Percentiles rank a stretch among this genome's conserved stretches.
phyloP scores from a whole-genome alignment of 768 basidiomycete genomes.

The Coprinellus micaceus region DNA sequence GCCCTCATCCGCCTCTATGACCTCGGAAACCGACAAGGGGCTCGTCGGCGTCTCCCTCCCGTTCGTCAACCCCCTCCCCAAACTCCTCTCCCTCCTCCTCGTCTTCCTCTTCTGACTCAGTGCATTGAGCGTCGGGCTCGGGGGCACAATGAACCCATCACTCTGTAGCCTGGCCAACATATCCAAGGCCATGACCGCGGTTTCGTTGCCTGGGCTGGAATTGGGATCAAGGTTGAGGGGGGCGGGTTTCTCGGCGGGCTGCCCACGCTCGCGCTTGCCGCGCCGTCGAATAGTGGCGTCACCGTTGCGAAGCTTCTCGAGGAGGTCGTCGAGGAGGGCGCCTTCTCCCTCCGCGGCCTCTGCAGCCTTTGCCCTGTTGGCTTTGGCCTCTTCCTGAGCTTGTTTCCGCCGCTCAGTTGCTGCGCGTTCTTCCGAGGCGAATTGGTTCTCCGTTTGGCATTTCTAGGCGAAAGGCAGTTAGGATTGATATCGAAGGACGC shows the following conservation, averaged over 20 bases:
- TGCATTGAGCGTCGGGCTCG: conserved; percentile 47
- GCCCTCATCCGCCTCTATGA: conserved; percentile 25
- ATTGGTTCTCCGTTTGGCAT: conserved; percentile 80
- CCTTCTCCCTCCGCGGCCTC: conserved; percentile 52
- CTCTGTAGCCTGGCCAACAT: conserved; percentile 75
- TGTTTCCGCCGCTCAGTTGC: conserved; percentile 68
- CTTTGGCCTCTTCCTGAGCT: conserved; percentile 59
- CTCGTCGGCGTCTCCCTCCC: conserved; percentile 29
- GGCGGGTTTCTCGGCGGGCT: conserved; percentile 30
- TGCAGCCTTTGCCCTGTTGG: conserved; percentile 47
- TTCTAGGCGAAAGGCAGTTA: conserved; percentile 48
- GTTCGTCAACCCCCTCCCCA: conserved; percentile 20
- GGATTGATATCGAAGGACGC: neutral
- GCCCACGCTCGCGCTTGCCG: conserved; percentile 46
- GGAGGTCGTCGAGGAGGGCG: conserved; percentile 59
- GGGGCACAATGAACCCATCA: conserved; percentile 57
- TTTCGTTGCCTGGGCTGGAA: conserved; percentile 35
- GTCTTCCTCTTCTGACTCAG: conserved; percentile 30
- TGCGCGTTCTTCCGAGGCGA: conserved; percentile 64
- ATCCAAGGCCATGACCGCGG: conserved; percentile 62
- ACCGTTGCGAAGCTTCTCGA: conserved; percentile 71
- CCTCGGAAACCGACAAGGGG: conserved; percentile 30
- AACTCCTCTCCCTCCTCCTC: conserved; percentile 23
- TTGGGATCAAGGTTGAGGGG: conserved; percentile 25
- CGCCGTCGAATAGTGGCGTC: conserved; percentile 60